Evolutionary conservation across 2,329 filamentous ascomycete species (phyloP), one percentile per base, ranked within the genome.

Genomic region (Nothophaeocryptopus gaeumannii): DNA sequence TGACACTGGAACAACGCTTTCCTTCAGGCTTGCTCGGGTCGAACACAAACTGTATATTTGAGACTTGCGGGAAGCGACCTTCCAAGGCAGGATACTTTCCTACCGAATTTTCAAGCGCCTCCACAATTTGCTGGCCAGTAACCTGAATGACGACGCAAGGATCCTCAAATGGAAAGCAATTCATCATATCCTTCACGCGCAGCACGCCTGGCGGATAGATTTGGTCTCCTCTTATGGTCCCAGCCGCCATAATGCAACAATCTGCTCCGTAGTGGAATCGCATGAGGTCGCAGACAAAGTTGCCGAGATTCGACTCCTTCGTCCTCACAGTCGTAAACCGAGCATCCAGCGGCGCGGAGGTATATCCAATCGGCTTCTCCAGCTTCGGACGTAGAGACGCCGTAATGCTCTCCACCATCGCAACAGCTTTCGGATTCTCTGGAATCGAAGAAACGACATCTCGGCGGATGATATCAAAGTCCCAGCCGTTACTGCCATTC

Each of bases 201-300:
- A 96, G 73, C 0, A 90, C 75, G 0, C 90, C 90, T 0, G 89
- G 88, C 0, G 89, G 83, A 61, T 95, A 96, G 30, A 96, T 84
- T 67, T 93, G 88, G 63, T 96, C 90, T 1, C 89, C 90, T 11
- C 90, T 81, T 45, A 95, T 89, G 0, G 90, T 95, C 0, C 90
- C 90, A 0, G 86, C 80, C 0, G 88, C 89, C 84, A 95, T 93
- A 55, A 95, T 77, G 29, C 83, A 81, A 64, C 89, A 95, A 60
- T 96, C 91, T 0, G 88, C 84, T 5, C 77, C 72, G 66, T 96
- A 89, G 65, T 95, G 86, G 54, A 83, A 83, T 7, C 89, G 81
- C 89, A 96, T 95, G 16, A 96, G 78, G 65, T 96, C 90, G 69
- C 88, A 93, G 2, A 95, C 86, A 67, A 95, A 95, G 69, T 96